Percentiles rank a stretch among this genome's conserved stretches.
phyloP scores from a whole-genome alignment of 2,329 filamentous ascomycete species.

The Ophiognomonia clavigignenti-juglandacearum region DNA sequence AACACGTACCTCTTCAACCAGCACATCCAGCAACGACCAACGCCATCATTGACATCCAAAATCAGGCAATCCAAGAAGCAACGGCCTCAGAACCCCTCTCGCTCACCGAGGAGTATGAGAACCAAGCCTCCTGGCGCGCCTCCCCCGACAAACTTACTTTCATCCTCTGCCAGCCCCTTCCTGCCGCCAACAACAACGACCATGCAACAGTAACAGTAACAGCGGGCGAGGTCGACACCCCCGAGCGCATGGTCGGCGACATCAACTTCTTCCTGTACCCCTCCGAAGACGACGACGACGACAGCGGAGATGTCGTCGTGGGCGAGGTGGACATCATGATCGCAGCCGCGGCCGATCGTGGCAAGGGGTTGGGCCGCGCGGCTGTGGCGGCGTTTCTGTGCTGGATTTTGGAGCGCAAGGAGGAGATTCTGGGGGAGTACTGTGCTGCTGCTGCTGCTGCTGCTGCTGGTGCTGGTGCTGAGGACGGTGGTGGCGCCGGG shows the following conservation, averaged over 20 bases:
- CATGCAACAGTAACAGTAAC: background rate
- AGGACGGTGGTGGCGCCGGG: no score
- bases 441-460: background rate
- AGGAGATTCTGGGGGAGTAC: slow-evolving; percentile 55
- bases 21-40: background rate
- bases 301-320: slow-evolving; percentile 30
- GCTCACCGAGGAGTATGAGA: slow-evolving; percentile 78
- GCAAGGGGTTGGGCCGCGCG: slow-evolving; percentile 60
- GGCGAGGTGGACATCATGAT: slow-evolving; percentile 90
- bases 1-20: background rate
- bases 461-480: background rate
- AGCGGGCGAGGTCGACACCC: slow-evolving; percentile 44
- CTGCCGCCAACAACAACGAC: background rate
- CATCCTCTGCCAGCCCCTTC: slow-evolving; percentile 63
- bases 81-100: slow-evolving; percentile 85
- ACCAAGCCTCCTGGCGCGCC: slow-evolving; percentile 82
- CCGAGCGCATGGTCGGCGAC: slow-evolving; percentile 63
- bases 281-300: slow-evolving; percentile 46
- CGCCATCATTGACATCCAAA: no score
- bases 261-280: slow-evolving; percentile 75
- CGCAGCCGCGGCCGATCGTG: slow-evolving; percentile 51
- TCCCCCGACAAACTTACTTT: slow-evolving; percentile 89
- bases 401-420: slow-evolving; percentile 57
- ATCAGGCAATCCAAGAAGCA: slow-evolving; percentile 68
- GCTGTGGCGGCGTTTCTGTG: slow-evolving; percentile 63